Evolutionary conservation across 2,329 filamentous ascomycete genomes (phyloP).

Genomic region (Alternaria sp.): DNA sequence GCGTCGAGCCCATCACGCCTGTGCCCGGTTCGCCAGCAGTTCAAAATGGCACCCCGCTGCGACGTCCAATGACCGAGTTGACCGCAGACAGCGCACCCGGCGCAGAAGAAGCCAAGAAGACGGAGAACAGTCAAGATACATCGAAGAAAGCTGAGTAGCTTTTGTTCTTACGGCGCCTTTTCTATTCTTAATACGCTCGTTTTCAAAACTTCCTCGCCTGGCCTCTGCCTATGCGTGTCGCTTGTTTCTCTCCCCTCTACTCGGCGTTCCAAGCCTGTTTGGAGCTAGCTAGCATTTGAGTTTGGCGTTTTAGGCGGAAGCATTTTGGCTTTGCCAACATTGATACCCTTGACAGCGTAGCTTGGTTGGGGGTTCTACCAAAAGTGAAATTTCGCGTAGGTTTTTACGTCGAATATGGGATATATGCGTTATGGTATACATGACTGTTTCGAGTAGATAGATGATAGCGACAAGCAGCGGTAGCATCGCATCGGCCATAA

Average conservation of each 20-base stretch:
- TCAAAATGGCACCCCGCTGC: conserved; percentile 35
- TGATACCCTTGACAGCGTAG: conserved; percentile 18
- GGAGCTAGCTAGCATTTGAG: background rate
- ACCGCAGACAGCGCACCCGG: conserved; percentile 19
- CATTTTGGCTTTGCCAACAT: conserved; percentile 3
- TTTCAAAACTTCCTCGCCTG: background rate
- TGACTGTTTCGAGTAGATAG: conserved; percentile 2
- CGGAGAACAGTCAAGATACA: conserved; percentile 7
- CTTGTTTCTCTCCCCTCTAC: background rate
- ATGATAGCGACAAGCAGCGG: background rate
- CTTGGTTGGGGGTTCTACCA: conserved; percentile 17
- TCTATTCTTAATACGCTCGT: background rate
- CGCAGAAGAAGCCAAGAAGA: conserved; percentile 20
- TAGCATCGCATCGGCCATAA: background rate
- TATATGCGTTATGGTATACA: conserved; percentile 7
- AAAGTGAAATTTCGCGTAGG: conserved; percentile 12
- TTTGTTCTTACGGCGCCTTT: background rate
- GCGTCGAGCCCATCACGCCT: conserved; percentile 49
- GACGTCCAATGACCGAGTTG: conserved; percentile 28
- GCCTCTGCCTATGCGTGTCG: background rate
- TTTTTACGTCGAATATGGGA: conserved; percentile 7
- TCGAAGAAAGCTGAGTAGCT: conserved; percentile 16
- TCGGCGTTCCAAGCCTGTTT: background rate
- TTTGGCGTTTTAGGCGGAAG: conserved; percentile 5
- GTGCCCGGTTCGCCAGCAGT: conserved; percentile 47